phyloP scores from a whole-genome alignment of 352 stramenopile species.

The Globisporangium yorkense region DNA sequence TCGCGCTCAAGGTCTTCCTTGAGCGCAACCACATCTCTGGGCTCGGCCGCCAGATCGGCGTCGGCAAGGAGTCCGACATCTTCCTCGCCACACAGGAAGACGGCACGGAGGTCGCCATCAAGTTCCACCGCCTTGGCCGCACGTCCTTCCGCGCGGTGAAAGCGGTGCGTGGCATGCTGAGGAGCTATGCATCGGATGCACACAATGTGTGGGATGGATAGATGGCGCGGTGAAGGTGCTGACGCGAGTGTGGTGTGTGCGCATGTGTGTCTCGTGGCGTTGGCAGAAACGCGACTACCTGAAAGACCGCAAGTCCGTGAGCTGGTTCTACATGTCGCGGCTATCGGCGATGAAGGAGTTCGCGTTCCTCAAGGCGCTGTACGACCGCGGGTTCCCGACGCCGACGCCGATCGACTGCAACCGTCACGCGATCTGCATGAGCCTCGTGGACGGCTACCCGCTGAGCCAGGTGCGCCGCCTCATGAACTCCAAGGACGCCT shows the following conservation, averaged over 20 bases:
- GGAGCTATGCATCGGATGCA: background rate
- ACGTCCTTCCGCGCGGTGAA: slow-evolving; percentile 98
- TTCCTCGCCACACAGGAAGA: slow-evolving; percentile 93
- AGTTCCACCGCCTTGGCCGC: slow-evolving; percentile 99
- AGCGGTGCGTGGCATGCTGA: slow-evolving; percentile 26
- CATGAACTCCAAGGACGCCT: slow-evolving; percentile 93
- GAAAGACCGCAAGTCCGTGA: slow-evolving; percentile 90
- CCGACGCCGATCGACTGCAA: slow-evolving; percentile 97
- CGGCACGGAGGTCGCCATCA: slow-evolving; percentile 97
- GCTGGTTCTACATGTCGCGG: slow-evolving; percentile 99
- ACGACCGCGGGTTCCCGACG: slow-evolving; percentile 96
- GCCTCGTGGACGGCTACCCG: slow-evolving; percentile 91
- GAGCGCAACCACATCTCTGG: slow-evolving; percentile 89
- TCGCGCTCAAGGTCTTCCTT: slow-evolving; percentile 96
- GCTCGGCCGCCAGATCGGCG: slow-evolving; percentile 93
- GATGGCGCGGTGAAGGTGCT: background rate
- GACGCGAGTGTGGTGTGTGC: background rate
- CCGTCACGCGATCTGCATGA: slow-evolving; percentile 98
- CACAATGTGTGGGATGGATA: background rate
- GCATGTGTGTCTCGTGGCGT: background rate
- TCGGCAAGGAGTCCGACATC: slow-evolving; percentile 99
- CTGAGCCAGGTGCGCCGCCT: slow-evolving; percentile 94
- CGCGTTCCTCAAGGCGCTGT: slow-evolving; percentile 97
- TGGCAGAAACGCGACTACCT: slow-evolving; percentile 98
- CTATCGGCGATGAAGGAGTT: slow-evolving; percentile 98